Evolutionary conservation across 495 filamentous ascomycete genomes (phyloP), one percentile per base, ranked within the genome.

Genomic region (Trichoderma asperelloides): DNA sequence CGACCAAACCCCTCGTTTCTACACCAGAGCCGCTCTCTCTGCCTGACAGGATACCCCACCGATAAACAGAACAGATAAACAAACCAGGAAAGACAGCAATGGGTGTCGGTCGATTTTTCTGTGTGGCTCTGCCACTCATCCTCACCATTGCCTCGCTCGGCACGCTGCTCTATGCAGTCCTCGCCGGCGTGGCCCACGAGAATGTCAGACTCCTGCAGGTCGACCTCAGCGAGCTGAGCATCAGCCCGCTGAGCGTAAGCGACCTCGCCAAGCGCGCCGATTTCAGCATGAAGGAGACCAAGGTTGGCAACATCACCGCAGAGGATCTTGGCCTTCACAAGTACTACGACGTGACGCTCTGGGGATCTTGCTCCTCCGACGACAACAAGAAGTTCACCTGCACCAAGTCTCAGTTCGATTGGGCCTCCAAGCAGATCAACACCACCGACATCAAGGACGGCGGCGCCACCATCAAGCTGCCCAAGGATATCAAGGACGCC

Each of bases 281-380:
- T 1, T 25, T 25, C 70, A 40, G 33, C 25, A 63, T 47, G 70
- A 55, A 60, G 68, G 25, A 69, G 63, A 15, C 66, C 66, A 63
- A 68, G 70, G 62, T 69, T 73, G 62, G 41, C 60, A 83, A 81
- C 72, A 75, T 86, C 68, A 81, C 80, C 13, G 81, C 85, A 28
- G 66, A 74, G 1, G 80, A 87, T 12, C 80, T 88, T 30, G 80
- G 83, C 28, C 80, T 98, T 55, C 82, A 80, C 65, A 88, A 96
- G 76, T 85, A 87, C 72, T 98, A 98, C 84, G 83, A 86, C 64
- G 82, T 97, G 74, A 85, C 85, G 69, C 81, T 98, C 33, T 96
- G 89, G 90, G 89, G 89, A 74, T 97, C 93, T 85, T 98, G 95
- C 81, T 80, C 77, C 6, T 70, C 74, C 11, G 70, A 80, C 49